phyloP scores from a whole-genome alignment of 352 stramenopile species.

The Globisporangium abappressorium region DNA sequence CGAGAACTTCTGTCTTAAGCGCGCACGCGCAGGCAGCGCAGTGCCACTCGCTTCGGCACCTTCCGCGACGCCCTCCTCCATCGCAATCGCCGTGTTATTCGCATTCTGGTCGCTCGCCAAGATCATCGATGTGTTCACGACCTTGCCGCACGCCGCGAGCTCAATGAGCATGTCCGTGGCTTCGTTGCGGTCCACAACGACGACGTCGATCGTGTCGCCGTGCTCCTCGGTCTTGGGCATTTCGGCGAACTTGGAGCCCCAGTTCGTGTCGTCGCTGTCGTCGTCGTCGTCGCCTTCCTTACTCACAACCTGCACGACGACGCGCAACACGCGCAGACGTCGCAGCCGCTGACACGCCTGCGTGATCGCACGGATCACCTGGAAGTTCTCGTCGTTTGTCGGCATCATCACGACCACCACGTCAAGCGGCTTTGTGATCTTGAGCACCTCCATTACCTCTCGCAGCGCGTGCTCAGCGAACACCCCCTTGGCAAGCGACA shows the following conservation, averaged over 20 bases:
- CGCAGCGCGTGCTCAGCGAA: conserved; percentile 18
- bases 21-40: conserved; percentile 20
- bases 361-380: conserved; percentile 49
- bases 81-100: conserved; percentile 33
- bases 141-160: conserved; percentile 54
- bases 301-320: conserved; percentile 52
- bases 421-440: conserved; percentile 39
- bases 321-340: conserved; percentile 45
- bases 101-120: conserved; percentile 28
- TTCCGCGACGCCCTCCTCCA: conserved; percentile 27
- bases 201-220: conserved; percentile 61
- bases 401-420: conserved; percentile 66
- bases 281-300: conserved; percentile 9
- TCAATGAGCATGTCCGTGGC: conserved; percentile 70
- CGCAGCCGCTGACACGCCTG: conserved; percentile 44
- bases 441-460: conserved; percentile 31
- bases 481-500: conserved; percentile 15
- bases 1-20: conserved; percentile 33
- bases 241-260: conserved; percentile 44
- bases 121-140: conserved; percentile 51
- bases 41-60: conserved; percentile 16
- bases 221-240: conserved; percentile 53
- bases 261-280: conserved; percentile 24
- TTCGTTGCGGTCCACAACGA: conserved; percentile 57
- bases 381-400: conserved; percentile 49